phyloP scores from a whole-genome alignment of 495 filamentous ascomycete genomes.

The Opeltia flavorubescens region DNA sequence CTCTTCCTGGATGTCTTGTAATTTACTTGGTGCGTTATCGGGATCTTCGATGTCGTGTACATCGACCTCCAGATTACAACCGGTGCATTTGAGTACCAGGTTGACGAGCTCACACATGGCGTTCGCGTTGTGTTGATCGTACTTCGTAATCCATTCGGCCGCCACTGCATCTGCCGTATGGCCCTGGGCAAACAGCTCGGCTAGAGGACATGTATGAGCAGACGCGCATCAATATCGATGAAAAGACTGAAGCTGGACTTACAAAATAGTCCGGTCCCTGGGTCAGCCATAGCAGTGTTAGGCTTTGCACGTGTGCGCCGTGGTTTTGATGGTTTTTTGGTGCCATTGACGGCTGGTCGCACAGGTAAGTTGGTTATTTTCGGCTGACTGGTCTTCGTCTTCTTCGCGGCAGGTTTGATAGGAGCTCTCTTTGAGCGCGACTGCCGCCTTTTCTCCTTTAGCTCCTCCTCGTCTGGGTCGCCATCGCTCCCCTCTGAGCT shows the following conservation, averaged over 20 bases:
- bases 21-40: constrained; percentile 55
- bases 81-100: constrained; percentile 70
- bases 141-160: constrained; percentile 62
- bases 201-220: constrained; percentile 28
- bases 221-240: no score
- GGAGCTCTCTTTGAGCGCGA: constrained; percentile 50
- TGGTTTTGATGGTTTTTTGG: constrained; percentile 24
- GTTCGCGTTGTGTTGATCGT: constrained; percentile 47
- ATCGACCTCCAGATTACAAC: constrained; percentile 59
- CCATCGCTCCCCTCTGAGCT: constrained; percentile 34
- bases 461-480: constrained; percentile 52
- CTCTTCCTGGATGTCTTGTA: constrained; percentile 67
- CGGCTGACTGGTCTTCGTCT: constrained; percentile 48
- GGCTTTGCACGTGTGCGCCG: constrained; percentile 45
- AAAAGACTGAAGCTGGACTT: constrained; percentile 19
- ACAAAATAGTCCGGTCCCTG: constrained; percentile 68
- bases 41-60: constrained; percentile 72
- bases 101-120: constrained; percentile 78
- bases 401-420: constrained; percentile 31
- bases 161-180: constrained; percentile 60
- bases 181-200: constrained; percentile 65
- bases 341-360: constrained; percentile 33
- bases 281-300: constrained; percentile 43
- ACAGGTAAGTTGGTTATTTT: constrained; percentile 33
- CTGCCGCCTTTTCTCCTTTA: constrained; percentile 37